Evolutionary conservation across 1,284 basidiomycete genomes (phyloP).

Genomic region (Chalciporus sp.): DNA sequence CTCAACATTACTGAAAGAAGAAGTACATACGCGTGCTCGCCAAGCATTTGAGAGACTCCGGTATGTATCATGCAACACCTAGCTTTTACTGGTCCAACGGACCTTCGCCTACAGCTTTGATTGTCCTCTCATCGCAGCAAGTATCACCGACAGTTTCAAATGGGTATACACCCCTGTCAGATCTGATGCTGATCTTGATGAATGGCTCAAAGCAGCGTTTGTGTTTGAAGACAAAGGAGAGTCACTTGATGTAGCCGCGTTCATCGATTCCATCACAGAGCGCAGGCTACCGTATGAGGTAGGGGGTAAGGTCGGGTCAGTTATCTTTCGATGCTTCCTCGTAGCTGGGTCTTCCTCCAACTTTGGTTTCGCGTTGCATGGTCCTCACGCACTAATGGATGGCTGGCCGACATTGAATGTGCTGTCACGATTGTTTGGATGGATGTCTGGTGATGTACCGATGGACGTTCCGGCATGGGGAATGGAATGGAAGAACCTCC

Average conservation of each 20-base stretch:
- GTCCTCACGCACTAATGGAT: conserved; percentile 14
- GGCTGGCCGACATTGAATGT: conserved; percentile 12
- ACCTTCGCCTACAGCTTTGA: background rate
- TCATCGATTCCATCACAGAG: background rate
- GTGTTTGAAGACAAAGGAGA: background rate
- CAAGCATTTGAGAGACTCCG: conserved; percentile 6
- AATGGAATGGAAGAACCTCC: conserved; percentile 13
- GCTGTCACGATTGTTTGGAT: conserved; percentile 9
- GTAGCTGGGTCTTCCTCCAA: background rate
- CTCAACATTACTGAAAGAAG: background rate
- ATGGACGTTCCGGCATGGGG: conserved; percentile 7
- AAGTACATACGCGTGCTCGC: background rate
- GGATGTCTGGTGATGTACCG: conserved; percentile 6
- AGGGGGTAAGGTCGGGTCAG: background rate
- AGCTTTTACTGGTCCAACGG: background rate
- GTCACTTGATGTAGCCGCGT: background rate
- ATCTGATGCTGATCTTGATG: background rate
- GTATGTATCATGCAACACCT: background rate
- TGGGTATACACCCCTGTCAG: conserved; percentile 8
- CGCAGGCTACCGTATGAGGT: conserved; percentile 2
- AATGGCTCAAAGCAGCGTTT: conserved; percentile 7
- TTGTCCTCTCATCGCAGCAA: conserved; percentile 9
- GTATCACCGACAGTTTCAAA: background rate
- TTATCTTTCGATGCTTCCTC: conserved; percentile 9
- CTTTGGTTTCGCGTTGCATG: conserved; percentile 12